Evolutionary conservation across 495 filamentous ascomycete genomes (phyloP).

Genomic region (Aspergillus ellipticus): DNA sequence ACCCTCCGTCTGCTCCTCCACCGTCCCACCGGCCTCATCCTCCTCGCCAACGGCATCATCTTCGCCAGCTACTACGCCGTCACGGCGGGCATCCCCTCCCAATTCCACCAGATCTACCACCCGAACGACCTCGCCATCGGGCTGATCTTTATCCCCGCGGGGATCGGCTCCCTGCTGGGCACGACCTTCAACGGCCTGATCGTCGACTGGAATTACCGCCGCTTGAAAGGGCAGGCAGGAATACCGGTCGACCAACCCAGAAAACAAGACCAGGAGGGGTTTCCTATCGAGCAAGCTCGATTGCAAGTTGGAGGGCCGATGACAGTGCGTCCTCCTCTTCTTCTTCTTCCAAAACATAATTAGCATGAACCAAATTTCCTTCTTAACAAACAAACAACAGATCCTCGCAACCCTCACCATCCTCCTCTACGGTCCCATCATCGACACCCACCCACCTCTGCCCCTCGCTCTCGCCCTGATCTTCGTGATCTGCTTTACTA

Average conservation of each 20-base stretch:
- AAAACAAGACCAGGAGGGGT: constrained; percentile 32
- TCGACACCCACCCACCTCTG: constrained; percentile 30
- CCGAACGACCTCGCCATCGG: constrained; percentile 36
- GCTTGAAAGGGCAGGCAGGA: constrained; percentile 10
- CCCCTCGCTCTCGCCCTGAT: constrained; percentile 48
- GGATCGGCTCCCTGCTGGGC: constrained; percentile 61
- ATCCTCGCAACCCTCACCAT: constrained; percentile 16
- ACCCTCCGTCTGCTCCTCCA: constrained; percentile 49
- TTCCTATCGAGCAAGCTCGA: constrained; percentile 44
- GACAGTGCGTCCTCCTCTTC: constrained; percentile 16
- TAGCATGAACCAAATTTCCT: too few relatives aligned
- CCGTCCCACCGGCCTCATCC: constrained; percentile 49
- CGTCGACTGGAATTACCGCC: constrained; percentile 49
- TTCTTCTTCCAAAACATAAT: neutral
- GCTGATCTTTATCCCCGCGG: constrained; percentile 34
- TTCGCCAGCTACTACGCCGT: constrained; percentile 40
- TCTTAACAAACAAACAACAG: constrained; percentile 3
- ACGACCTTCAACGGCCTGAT: constrained; percentile 74
- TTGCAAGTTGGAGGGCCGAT: constrained; percentile 39
- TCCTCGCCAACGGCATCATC: constrained; percentile 39
- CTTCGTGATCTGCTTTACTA: constrained; percentile 49
- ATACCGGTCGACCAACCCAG: constrained; percentile 38
- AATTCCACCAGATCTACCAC: constrained; percentile 25
- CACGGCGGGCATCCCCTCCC: constrained; percentile 28
- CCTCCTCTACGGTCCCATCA: constrained; percentile 13